These are phyloP conservation scores for Linnemannia schmuckeri DNA, from an alignment of 192 early-diverging fungal species.

Conservation along the genomic window DNA sequence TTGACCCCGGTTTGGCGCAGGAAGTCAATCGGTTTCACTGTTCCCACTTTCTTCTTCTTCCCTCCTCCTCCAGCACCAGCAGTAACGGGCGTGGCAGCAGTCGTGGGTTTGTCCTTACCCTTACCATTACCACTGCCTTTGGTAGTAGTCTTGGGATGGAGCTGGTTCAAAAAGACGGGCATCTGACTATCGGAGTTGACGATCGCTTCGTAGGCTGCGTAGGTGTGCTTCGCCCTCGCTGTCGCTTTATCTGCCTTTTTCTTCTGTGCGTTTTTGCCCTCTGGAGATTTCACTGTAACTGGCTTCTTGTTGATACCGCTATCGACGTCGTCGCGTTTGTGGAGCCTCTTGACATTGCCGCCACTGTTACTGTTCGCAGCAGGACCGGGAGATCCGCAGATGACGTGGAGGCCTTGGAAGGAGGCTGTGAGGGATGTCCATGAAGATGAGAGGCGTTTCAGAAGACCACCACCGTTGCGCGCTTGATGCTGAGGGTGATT, in stretches of 20 bases:
- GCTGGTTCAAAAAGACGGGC: slow-evolving; percentile 17
- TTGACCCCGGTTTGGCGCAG: neutral
- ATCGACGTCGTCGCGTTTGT: neutral
- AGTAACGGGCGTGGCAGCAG: neutral
- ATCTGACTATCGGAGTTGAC: slow-evolving; percentile 28
- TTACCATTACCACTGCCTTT: neutral
- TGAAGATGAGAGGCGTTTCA: neutral
- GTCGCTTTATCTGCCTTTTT: neutral
- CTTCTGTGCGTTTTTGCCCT: neutral
- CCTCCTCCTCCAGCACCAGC: neutral
- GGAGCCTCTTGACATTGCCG: neutral
- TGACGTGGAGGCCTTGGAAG: neutral
- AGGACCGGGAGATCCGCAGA: neutral
- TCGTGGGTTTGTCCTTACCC: neutral
- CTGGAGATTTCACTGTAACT: neutral
- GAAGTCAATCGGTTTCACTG: neutral
- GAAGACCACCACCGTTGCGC: neutral
- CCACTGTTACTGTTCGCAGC: neutral
- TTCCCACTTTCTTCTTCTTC: neutral
- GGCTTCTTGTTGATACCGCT: neutral
- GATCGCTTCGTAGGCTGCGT: slow-evolving; percentile 19
- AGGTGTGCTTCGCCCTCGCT: neutral
- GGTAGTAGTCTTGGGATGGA: neutral
- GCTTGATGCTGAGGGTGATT: too few relatives aligned
- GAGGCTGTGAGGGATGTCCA: neutral